These are phyloP conservation scores for Umbilicaria muhlenbergii DNA, from an alignment of 495 filamentous ascomycete species.

Conservation along the genomic window DNA sequence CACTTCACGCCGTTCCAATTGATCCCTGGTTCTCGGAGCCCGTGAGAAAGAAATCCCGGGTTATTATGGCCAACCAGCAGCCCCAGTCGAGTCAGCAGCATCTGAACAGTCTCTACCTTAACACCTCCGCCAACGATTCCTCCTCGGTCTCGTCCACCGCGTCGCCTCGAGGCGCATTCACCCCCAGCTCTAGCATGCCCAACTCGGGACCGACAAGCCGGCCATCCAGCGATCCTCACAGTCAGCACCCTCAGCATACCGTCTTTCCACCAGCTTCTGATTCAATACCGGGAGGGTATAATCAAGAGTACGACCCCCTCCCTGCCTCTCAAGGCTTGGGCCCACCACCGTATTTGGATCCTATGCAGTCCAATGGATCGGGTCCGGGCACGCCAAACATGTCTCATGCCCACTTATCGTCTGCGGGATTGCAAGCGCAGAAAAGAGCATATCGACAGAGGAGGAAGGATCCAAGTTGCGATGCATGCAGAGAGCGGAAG, in stretches of 20 bases:
- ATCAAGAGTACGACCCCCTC: slow-evolving; percentile 4
- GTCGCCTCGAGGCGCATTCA: slow-evolving; percentile 24
- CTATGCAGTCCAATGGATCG: slow-evolving; percentile 18
- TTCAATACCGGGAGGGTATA: not conserved
- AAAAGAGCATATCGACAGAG: slow-evolving; percentile 91
- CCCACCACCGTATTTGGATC: slow-evolving; percentile 10
- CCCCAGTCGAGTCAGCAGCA: too few species aligned
- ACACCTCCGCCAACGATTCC: not conserved
- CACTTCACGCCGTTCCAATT: too few species aligned
- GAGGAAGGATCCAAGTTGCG: slow-evolving; percentile 93
- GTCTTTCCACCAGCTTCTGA: slow-evolving; percentile 1
- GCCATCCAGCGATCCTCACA: slow-evolving; percentile 8
- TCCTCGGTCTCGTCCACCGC: slow-evolving; percentile 34
- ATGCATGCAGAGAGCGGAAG: slow-evolving; percentile 93
- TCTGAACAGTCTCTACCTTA: too few species aligned
- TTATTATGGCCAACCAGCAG: too few species aligned
- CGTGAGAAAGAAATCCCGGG: too few species aligned
- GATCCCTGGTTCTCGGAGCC: too few species aligned
- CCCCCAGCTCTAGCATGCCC: slow-evolving; percentile 7
- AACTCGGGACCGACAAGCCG: slow-evolving; percentile 8
- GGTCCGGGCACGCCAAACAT: slow-evolving; percentile 23
- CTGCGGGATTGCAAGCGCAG: slow-evolving; percentile 40
- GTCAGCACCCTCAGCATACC: slow-evolving; percentile 6
- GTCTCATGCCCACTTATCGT: slow-evolving; percentile 28
- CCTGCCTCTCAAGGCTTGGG: slow-evolving; percentile 9